Evolutionary conservation across 805 yeast genomes (phyloP), one percentile per base, ranked within the genome.

Genomic region (Middelhovenomyces tepae): DNA sequence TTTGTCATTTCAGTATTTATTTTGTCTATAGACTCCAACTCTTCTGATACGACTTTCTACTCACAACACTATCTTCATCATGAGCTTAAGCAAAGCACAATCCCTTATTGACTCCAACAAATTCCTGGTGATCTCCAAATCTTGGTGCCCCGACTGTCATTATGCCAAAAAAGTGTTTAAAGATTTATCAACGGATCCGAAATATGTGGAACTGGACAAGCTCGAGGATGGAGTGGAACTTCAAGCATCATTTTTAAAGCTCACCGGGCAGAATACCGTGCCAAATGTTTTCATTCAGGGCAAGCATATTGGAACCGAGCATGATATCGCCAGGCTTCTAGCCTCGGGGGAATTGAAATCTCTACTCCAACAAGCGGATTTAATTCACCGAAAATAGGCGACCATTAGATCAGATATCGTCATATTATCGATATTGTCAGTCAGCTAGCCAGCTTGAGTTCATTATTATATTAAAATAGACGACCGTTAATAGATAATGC

Each of bases 101-200:
- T n/a, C n/a, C 17, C 55, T 74, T 35, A 63, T 78, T 35, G 33
- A 50, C 7, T 45, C 58, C 3, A 57, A 76, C 54, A 61, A 61
- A 31, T 72, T 55, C 44, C 62, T 80, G 38, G 69, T 76, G 67
- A 50, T 79, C 8, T 71, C 81, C 25, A 80, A 79, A 44, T 65
- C 78, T 13, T 79, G 86, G 86, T 80, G 91, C 54, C 82, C 84
- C 3, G 87, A 80, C 46, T 79, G 87, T 46, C 73, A 69, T 31
- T 80, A 77, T 50, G 71, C 80, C 3, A 64, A 69, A 38, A 56
- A 58, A 17, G 54, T 78, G 15, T 77, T 75, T 67, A 62, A 67
- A 31, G 66, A 70, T 34, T 71, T 64, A 46, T 63, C 66, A 6
- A 74, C 77, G 6, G 46, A 47, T 7, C 62, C 65, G 29, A 70